phyloP scores from a whole-genome alignment of 2,329 filamentous ascomycete species.

The Polytolypa hystricis region DNA sequence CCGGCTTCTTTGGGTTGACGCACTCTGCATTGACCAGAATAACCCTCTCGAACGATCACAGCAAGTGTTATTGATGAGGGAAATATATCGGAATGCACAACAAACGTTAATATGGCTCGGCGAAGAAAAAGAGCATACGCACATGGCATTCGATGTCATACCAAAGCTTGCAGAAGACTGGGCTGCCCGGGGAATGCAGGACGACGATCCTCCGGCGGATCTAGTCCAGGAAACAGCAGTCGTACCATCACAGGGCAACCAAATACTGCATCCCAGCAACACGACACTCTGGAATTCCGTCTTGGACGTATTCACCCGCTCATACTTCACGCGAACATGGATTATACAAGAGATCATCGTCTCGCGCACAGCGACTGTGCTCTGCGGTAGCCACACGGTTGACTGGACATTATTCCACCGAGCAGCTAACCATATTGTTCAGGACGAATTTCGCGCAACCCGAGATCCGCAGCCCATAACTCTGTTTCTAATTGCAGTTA shows the following conservation, averaged over 20 bases:
- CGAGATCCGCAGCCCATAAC: slow-evolving; percentile 3
- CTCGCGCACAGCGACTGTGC: background rate
- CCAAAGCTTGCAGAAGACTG: slow-evolving; percentile 1
- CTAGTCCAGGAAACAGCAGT: background rate
- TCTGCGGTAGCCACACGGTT: slow-evolving; percentile 2
- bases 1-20: slow-evolving; percentile 11
- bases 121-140: slow-evolving; percentile 5
- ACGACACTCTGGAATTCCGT: slow-evolving; percentile 2
- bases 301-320: slow-evolving; percentile 5
- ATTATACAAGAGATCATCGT: slow-evolving; percentile 6
- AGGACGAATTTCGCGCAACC: slow-evolving; percentile 3
- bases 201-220: slow-evolving; percentile 1
- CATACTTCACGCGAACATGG: slow-evolving; percentile 5
- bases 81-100: slow-evolving; percentile 9
- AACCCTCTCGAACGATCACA: slow-evolving; percentile 9
- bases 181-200: slow-evolving; percentile 2
- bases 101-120: slow-evolving; percentile 4
- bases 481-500: slow-evolving; percentile 4
- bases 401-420: slow-evolving; percentile 5
- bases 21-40: slow-evolving; percentile 12
- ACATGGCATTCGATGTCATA: background rate
- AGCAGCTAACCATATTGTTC: slow-evolving; percentile 5
- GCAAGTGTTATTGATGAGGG: slow-evolving; percentile 11
- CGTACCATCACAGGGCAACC: background rate
- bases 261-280: slow-evolving; percentile 1